A percentile compares a stretch with the other conserved stretches of the same genome.
Evolutionary conservation across 2,329 filamentous ascomycete species (phyloP).

Genomic region (Botrytis aclada): DNA sequence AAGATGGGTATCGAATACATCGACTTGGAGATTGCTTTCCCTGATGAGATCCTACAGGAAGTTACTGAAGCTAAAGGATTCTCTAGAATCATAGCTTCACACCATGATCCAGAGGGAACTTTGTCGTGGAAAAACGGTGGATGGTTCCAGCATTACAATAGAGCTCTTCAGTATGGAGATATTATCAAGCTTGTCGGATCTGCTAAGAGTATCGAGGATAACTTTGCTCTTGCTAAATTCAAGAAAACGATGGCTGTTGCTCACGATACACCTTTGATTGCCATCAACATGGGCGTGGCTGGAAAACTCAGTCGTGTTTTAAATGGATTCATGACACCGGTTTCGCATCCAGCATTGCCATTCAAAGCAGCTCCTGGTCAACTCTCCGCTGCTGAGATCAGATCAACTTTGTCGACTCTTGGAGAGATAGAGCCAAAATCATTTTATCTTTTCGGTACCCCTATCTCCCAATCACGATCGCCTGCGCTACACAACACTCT

Average conservation of each 20-base stretch:
- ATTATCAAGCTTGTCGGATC: conserved; percentile 91
- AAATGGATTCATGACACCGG: conserved; percentile 91
- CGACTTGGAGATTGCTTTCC: conserved; percentile 86
- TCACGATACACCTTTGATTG: conserved; percentile 81
- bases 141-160: conserved; percentile 88
- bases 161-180: conserved; percentile 83
- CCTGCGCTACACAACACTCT: conserved; percentile 87
- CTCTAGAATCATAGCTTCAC: conserved; percentile 87
- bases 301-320: conserved; percentile 88
- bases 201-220: conserved; percentile 75
- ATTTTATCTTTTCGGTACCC: conserved; percentile 86
- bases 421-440: conserved; percentile 72
- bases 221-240: conserved; percentile 80
- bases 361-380: conserved; percentile 94
- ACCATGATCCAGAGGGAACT: conserved; percentile 78
- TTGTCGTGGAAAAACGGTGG: conserved; percentile 91
- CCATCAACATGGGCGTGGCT: conserved; percentile 87
- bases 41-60: conserved; percentile 68
- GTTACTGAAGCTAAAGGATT: conserved; percentile 64
- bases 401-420: conserved; percentile 71
- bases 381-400: conserved; percentile 84
- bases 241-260: conserved; percentile 69
- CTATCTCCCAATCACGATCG: conserved; percentile 77
- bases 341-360: conserved; percentile 84
- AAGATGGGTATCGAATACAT: conserved; percentile 88